A percentile compares a stretch with the other conserved stretches of the same genome.
Evolutionary conservation across 805 yeast genomes (phyloP).

Genomic region (Cyberlindnera lachancei): DNA sequence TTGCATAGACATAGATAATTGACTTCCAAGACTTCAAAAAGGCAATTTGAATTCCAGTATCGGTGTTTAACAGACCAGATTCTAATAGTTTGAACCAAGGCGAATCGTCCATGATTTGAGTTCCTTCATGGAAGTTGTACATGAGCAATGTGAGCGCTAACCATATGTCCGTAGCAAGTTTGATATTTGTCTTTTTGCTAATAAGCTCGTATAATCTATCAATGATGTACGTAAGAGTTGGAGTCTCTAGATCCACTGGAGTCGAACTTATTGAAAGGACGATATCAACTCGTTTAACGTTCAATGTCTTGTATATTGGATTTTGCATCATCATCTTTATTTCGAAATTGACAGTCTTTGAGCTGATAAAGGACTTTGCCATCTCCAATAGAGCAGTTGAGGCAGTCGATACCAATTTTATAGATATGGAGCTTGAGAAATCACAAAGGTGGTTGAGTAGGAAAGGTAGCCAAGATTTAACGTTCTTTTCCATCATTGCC

Average conservation of each 20-base stretch:
- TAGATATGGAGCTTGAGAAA: conserved; percentile 4
- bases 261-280: conserved; percentile 6
- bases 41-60: conserved; percentile 2
- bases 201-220: conserved; percentile 4
- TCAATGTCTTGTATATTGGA: conserved; percentile 8
- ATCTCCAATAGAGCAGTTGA: conserved; percentile 9
- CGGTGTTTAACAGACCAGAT: neutral
- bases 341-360: conserved; percentile 17
- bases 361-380: conserved; percentile 13
- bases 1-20: conserved; percentile 6
- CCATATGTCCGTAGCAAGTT: conserved; percentile 18
- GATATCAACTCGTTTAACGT: conserved; percentile 4
- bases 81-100: conserved; percentile 5
- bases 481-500: conserved; percentile 22
- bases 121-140: no score
- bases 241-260: conserved; percentile 8
- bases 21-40: conserved; percentile 14
- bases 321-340: conserved; percentile 2
- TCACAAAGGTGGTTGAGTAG: conserved; percentile 17
- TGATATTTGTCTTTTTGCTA: conserved; percentile 1
- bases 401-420: conserved; percentile 8
- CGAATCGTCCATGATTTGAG: no score
- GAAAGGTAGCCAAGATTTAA: conserved; percentile 17
- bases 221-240: conserved; percentile 5
- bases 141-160: conserved; percentile 13